Percentiles rank a stretch among this genome's conserved stretches.
phyloP scores from a whole-genome alignment of 768 basidiomycete genomes.

The Mycena pura region DNA sequence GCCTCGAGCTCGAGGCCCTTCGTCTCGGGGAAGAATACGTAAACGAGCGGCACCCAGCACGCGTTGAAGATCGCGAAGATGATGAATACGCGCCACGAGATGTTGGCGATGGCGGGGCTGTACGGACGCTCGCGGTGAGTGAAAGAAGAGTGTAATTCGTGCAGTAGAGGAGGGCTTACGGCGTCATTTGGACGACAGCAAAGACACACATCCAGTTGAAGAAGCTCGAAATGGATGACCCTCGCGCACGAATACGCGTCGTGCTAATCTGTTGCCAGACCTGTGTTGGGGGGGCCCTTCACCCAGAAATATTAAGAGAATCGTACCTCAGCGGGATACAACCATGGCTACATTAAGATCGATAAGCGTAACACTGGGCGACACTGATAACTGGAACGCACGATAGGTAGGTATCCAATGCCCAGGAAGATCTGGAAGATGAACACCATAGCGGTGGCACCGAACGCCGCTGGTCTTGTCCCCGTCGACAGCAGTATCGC shows the following conservation, averaged over 20 bases:
- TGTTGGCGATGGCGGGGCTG: constrained; percentile 43
- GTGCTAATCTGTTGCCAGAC: constrained; percentile 39
- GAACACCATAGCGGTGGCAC: constrained; percentile 48
- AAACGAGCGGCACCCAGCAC: constrained; percentile 46
- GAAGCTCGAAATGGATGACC: constrained; percentile 42
- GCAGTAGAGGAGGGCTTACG: constrained; percentile 28
- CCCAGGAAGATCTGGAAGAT: constrained; percentile 50
- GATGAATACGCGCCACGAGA: constrained; percentile 51
- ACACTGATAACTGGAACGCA: constrained; percentile 23
- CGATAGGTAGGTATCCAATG: constrained; percentile 46
- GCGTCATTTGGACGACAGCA: constrained; percentile 50
- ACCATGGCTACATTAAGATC: constrained; percentile 1
- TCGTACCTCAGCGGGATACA: constrained; percentile 15
- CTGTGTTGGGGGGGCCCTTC: not conserved
- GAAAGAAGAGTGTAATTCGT: not conserved
- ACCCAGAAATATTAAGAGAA: not conserved
- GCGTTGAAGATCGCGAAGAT: constrained; percentile 54
- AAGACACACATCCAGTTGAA: constrained; percentile 45
- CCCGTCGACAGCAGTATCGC: constrained; percentile 43
- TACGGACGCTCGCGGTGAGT: not conserved
- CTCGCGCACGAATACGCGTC: constrained; percentile 44
- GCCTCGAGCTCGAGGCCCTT: constrained; percentile 47
- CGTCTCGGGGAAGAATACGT: constrained; percentile 42
- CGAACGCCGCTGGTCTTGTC: constrained; percentile 40
- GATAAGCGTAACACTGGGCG: not conserved